Conservation (phyloP, 2,329 filamentous ascomycete genomes). For the Trichophyton schoenleinii region DNA sequence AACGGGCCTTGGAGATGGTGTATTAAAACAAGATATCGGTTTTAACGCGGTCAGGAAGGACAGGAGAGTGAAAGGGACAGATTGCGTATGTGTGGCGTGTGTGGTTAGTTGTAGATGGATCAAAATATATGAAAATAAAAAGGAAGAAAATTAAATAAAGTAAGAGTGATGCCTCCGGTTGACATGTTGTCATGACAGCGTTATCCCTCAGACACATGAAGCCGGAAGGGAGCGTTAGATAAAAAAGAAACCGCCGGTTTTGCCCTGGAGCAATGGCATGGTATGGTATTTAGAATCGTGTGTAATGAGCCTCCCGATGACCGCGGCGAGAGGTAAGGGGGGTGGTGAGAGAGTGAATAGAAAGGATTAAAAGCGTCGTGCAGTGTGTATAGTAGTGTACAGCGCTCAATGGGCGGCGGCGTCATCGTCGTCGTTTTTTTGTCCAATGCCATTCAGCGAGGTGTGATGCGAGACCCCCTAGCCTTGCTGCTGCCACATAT, state of each 20-base stretch:
- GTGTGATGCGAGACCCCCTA: background rate
- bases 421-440: background rate
- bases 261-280: background rate
- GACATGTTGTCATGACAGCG: background rate
- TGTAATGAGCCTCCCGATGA: background rate
- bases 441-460: background rate
- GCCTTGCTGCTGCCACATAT: background rate
- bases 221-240: background rate
- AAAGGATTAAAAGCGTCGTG: background rate
- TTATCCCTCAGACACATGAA: background rate
- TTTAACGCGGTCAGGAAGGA: background rate
- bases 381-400: background rate
- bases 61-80: background rate
- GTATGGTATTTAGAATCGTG: background rate
- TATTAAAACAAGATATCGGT: slow-evolving; percentile 1
- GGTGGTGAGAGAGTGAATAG: background rate
- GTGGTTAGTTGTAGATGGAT: too few relatives aligned
- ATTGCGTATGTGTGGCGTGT: background rate
- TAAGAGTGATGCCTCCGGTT: background rate
- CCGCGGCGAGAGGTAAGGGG: background rate
- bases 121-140: background rate
- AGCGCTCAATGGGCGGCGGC: background rate
- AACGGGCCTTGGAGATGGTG: background rate
- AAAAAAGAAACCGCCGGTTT: background rate
- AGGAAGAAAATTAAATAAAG: too few relatives aligned